Evolutionary conservation across 257 asterid genomes (phyloP), one percentile per base, ranked within the genome.

Genomic region (Ocimum tenuiflorum): DNA sequence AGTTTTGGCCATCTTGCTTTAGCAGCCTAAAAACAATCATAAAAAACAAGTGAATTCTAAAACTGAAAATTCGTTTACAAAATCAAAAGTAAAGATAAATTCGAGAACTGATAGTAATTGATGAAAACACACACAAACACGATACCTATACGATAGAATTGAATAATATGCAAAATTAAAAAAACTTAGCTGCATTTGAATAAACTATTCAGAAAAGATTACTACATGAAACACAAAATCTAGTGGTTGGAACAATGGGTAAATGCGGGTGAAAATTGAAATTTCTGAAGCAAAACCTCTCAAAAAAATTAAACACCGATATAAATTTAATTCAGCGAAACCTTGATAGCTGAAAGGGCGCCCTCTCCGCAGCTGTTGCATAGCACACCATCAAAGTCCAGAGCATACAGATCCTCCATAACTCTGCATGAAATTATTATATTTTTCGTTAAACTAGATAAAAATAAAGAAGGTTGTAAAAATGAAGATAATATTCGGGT

Each of bases 291-390:
- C n/a, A n/a, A n/a, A n/a, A n/a, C n/a, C n/a, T n/a, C n/a, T n/a
- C n/a, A n/a, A n/a, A n/a, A n/a, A n/a, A n/a, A n/a, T n/a, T n/a
- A n/a, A n/a, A n/a, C n/a, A 19, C 47, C 33, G 42, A 47, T 56
- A 39, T 56, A 0, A 27, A 54, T n/a, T 14, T 0, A 54, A 22
- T 18, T 3, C 1, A 45, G 49, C 23, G 29, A 53, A 45, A 92
- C 99, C 97, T 94, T 88, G 71, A 94, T 86, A 67, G 99, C 99
- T 71, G 99, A 86, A 50, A 78, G 72, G 20, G 97, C 90, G 80
- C 99, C 90, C 80, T 94, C 99, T 27, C 97, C 99, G 17, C 99
- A 92, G 80, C 99, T 92, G 69, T 92, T 96, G 67, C 99, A 92
- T 65, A 92, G 83, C 72, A 92, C 95, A 39, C 99, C 99, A 65